Conservation (phyloP, 2,329 filamentous ascomycete species). For the Aspergillus sp. region DNA sequence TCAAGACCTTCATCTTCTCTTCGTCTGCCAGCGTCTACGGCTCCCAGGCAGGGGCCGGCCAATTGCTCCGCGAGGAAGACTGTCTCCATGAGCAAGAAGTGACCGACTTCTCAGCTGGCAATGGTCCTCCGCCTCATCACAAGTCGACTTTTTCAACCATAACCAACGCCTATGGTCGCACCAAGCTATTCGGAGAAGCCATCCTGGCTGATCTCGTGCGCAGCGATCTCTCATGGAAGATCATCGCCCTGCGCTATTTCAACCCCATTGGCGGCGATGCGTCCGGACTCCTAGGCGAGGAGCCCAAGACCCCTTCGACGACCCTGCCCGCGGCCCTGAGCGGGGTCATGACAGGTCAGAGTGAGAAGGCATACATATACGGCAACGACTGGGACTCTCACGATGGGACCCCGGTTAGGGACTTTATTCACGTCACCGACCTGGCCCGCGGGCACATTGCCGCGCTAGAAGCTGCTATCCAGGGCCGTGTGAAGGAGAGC, state of each 20-base stretch:
- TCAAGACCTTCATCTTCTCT: constrained; percentile 70
- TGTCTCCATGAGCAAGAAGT: constrained; percentile 57
- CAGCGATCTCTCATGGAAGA: background rate
- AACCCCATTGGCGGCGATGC: constrained; percentile 2
- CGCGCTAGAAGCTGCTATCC: constrained; percentile 52
- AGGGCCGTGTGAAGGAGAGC: constrained; percentile 42
- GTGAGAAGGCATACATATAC: constrained; percentile 61
- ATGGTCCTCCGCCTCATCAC: constrained; percentile 48
- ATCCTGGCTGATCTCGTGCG: constrained; percentile 64
- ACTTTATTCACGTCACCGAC: constrained; percentile 71
- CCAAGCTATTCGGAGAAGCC: constrained; percentile 70
- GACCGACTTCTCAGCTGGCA: constrained; percentile 42
- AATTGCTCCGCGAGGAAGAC: constrained; percentile 60
- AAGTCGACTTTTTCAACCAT: constrained; percentile 58
- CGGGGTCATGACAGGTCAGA: constrained; percentile 62
- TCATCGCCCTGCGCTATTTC: background rate
- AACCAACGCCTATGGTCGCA: constrained; percentile 68
- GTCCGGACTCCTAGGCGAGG: background rate
- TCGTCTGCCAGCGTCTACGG: constrained; percentile 72
- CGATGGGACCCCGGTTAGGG: constrained; percentile 68
- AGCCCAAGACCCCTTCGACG: constrained; percentile 37
- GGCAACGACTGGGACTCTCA: constrained; percentile 68
- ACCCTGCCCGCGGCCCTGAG: constrained; percentile 69
- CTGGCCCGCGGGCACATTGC: constrained; percentile 67
- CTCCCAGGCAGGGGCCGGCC: constrained; percentile 55